Evolutionary conservation across 148 eudicot genomes (phyloP).

Genomic region (Rhododendron simsii): DNA sequence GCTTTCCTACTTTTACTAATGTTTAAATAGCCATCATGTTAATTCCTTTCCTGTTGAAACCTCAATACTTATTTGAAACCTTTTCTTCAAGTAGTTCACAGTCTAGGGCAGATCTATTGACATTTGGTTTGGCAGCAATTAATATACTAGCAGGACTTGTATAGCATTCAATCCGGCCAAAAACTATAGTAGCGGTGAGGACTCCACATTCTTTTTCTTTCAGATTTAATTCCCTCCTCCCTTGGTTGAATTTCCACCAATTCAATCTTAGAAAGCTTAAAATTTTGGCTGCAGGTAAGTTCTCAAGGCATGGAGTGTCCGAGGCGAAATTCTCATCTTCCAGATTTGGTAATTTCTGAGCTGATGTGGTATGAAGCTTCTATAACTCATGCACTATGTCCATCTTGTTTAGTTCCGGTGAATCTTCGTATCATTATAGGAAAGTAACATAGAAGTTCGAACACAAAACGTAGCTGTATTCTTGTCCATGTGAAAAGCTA

Average conservation of each 20-base stretch:
- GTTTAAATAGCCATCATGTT: neutral
- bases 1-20: neutral
- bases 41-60: neutral
- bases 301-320: slow-evolving; percentile 69
- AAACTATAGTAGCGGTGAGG: slow-evolving; percentile 66
- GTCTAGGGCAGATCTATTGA: slow-evolving; percentile 88
- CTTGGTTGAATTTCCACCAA: neutral
- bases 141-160: slow-evolving; percentile 80
- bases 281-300: slow-evolving; percentile 50
- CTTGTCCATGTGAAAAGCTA: neutral
- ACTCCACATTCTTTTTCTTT: neutral
- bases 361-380: slow-evolving; percentile 45
- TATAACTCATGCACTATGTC: neutral
- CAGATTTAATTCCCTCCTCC: neutral
- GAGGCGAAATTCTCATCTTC: slow-evolving; percentile 18
- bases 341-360: slow-evolving; percentile 50
- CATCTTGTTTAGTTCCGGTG: neutral
- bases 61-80: neutral
- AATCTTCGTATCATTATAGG: neutral
- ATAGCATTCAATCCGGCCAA: slow-evolving; percentile 85
- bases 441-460: too few species aligned
- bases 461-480: neutral
- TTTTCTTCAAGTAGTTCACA: slow-evolving; percentile 58
- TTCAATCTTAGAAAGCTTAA: neutral
- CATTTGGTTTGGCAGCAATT: slow-evolving; percentile 89